Base-by-base conservation (phyloP, 2,329 filamentous ascomycete species). In the Ophiocordyceps sinensis region DNA sequence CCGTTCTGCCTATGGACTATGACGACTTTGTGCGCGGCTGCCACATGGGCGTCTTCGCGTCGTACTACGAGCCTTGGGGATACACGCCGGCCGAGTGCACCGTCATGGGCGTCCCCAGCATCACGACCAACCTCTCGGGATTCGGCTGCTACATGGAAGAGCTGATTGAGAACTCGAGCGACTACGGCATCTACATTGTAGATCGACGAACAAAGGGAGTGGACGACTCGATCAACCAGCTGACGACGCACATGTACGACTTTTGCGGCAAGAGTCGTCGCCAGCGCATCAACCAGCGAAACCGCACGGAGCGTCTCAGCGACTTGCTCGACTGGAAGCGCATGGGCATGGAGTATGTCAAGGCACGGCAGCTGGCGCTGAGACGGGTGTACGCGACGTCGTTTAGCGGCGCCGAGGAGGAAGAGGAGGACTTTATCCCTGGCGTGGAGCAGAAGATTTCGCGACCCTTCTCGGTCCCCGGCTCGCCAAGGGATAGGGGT, bases 71-170 rank as follows among this genome's bases (percentile, higher is more conserved):
- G 66, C 91, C 91, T 9, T 98, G 91, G 91, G 91, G 91, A 37
- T 98, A 98, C 64, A 98, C 91, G 2, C 91, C 89, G 0, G 89
- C 91, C 40, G 91, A 96, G 63, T 98, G 91, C 63, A 96, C 91
- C 0, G 91, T 96, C 47, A 96, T 96, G 91, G 91, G 91, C 53
- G 88, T 98, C 34, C 91, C 91, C 36, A 94, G 86, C 62, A 95
- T 98, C 64, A 96, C 91, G 11, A 96, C 89, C 26, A 98, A 98
- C 63, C 68, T 98, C 36, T 96, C 91, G 7, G 91, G 91, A 17
- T 98, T 98, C 55, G 91, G 91, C 39, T 96, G 91, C 65, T 96
- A 98, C 63, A 98, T 98, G 91, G 91, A 98, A 63, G 91, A 96
- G 64, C 67, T 96, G 51, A 96, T 98, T 50, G 89, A 96, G 65